Evolutionary conservation across 768 basidiomycete genomes (phyloP).

Genomic region (Mycena epipterygia): DNA sequence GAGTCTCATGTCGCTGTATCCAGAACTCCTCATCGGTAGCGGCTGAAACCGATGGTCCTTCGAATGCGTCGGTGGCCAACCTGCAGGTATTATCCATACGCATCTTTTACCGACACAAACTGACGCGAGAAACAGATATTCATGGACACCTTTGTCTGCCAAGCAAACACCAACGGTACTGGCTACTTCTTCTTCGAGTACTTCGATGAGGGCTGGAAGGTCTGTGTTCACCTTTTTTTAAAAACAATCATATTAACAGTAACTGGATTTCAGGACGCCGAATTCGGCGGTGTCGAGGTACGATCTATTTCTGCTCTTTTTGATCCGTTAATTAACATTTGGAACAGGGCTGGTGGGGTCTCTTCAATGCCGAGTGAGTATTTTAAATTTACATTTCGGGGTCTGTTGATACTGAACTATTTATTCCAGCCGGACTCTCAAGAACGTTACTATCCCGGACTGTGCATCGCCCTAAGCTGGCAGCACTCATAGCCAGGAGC

Average conservation of each 20-base stretch:
- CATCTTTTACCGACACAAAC: not conserved
- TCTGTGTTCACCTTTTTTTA: conserved; percentile 43
- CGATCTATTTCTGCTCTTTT: not conserved
- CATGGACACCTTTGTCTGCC: conserved; percentile 89
- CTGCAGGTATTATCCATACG: conserved; percentile 60
- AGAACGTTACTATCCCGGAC: conserved; percentile 75
- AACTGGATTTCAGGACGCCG: conserved; percentile 54
- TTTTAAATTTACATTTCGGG: not conserved
- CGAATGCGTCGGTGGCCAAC: conserved; percentile 69
- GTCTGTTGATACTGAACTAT: conserved; percentile 25
- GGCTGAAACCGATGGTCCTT: conserved; percentile 77
- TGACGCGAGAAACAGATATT: conserved; percentile 66
- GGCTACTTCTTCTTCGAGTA: conserved; percentile 89
- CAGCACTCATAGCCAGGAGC: not conserved
- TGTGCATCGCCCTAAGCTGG: conserved; percentile 51
- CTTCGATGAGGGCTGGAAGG: conserved; percentile 89
- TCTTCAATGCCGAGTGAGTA: conserved; percentile 41
- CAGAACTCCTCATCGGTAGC: conserved; percentile 72
- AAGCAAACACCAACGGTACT: conserved; percentile 84
- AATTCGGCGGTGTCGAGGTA: conserved; percentile 61
- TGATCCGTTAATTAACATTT: not conserved
- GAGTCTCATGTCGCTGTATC: not conserved
- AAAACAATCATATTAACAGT: not conserved
- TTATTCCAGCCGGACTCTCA: conserved; percentile 76
- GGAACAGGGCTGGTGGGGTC: conserved; percentile 38